Conservation (phyloP, 805 yeast species). For the Yarrowia bubula region DNA sequence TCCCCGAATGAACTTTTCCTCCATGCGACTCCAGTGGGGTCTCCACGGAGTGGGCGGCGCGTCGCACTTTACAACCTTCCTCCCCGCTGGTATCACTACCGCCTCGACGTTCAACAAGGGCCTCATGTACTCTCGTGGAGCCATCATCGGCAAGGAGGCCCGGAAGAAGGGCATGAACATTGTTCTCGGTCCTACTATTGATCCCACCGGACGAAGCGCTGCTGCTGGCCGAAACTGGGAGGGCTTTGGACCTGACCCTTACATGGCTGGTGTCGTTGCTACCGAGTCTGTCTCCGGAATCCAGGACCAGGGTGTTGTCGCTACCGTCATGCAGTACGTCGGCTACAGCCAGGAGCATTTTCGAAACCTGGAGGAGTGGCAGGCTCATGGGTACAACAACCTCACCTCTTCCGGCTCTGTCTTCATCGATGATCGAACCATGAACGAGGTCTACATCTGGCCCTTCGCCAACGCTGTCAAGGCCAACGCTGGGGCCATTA, state of each 20-base stretch:
- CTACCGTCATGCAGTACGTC: conserved; percentile 54
- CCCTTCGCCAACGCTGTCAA: conserved; percentile 63
- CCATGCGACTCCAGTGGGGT: conserved; percentile 61
- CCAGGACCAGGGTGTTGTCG: conserved; percentile 58
- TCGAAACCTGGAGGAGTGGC: conserved; percentile 54
- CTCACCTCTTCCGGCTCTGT: conserved; percentile 47
- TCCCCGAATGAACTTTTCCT: conserved; percentile 53
- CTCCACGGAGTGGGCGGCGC: conserved; percentile 63
- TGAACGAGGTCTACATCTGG: conserved; percentile 65
- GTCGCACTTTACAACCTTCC: conserved; percentile 47
- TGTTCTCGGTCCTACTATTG: conserved; percentile 56
- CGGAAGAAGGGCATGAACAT: conserved; percentile 55
- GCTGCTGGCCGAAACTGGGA: conserved; percentile 68
- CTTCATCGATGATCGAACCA: conserved; percentile 57
- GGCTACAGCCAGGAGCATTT: conserved; percentile 65
- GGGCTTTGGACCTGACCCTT: conserved; percentile 62
- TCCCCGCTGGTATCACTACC: conserved; percentile 58
- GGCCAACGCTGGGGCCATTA: conserved; percentile 61
- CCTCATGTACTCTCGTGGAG: conserved; percentile 52
- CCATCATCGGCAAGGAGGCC: conserved; percentile 57
- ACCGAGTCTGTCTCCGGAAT: conserved; percentile 54
- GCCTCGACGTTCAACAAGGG: conserved; percentile 58
- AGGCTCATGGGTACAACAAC: conserved; percentile 36
- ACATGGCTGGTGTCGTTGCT: conserved; percentile 55
- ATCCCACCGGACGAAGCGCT: conserved; percentile 62